These are phyloP conservation scores for Haplosporangium sp. DNA, from an alignment of 371 early-diverging fungal species.

Conservation along the genomic window DNA sequence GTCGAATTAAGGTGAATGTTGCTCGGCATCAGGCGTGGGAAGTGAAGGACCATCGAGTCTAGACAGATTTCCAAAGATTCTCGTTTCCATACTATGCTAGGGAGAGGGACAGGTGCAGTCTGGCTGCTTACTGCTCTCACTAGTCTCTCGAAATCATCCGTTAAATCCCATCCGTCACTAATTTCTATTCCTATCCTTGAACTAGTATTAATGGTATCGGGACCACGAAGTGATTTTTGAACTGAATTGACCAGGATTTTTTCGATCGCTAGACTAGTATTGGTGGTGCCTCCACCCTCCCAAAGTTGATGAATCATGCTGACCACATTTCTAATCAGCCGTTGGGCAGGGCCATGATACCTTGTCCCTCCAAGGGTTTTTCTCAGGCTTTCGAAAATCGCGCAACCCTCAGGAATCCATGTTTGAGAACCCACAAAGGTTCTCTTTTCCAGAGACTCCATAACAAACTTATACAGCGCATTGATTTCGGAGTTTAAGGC, in stretches of 20 bases:
- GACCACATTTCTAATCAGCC: conserved; percentile 29
- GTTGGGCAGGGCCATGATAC: conserved; percentile 28
- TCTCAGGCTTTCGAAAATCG: conserved; percentile 11
- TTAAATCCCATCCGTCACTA: conserved; percentile 25
- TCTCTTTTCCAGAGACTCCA: conserved; percentile 13
- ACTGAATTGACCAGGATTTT: conserved; percentile 17
- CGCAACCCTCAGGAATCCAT: conserved; percentile 10
- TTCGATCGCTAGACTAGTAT: conserved; percentile 36
- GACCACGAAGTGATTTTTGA: conserved; percentile 11
- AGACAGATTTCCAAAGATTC: conserved; percentile 17
- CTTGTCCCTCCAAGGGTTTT: background rate
- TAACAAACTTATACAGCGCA: conserved; percentile 20
- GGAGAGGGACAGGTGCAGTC: conserved; percentile 28
- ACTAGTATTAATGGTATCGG: background rate
- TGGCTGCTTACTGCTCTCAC: conserved; percentile 6
- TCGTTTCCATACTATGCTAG: conserved; percentile 27
- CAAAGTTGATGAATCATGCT: conserved; percentile 34
- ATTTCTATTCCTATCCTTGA: background rate
- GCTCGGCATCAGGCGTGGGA: conserved; percentile 22
- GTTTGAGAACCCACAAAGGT: conserved; percentile 1
- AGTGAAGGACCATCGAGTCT: conserved; percentile 25
- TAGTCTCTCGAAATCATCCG: conserved; percentile 32
- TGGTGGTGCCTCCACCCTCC: conserved; percentile 35
- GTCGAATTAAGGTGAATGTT: conserved; percentile 31
- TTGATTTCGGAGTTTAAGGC: conserved; percentile 8